A percentile compares a stretch with the other conserved stretches of the same genome.
These are phyloP conservation scores for Chamaenerion angustifolium DNA, from an alignment of 345 rosid genomes.

Conservation along the genomic window DNA sequence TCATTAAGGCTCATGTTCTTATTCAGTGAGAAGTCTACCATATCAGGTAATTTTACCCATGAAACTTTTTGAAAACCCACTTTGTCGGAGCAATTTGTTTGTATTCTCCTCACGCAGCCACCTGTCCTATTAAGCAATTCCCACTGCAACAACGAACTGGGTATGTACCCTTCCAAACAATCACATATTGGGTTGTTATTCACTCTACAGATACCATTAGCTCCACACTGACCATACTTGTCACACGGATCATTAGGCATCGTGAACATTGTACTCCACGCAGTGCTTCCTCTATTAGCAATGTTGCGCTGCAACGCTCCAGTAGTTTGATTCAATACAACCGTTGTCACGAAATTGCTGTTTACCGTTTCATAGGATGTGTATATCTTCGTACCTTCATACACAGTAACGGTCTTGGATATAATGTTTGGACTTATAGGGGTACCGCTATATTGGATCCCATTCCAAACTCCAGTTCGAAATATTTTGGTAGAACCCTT, in stretches of 20 bases:
- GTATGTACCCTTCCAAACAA: conserved; percentile 26
- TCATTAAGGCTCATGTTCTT: conserved; percentile 8
- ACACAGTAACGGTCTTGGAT: conserved; percentile 7
- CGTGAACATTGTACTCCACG: neutral
- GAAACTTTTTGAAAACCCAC: conserved; percentile 19
- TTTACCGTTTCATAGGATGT: conserved; percentile 11
- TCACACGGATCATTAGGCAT: conserved; percentile 1
- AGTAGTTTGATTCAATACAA: neutral
- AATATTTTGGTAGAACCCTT: neutral
- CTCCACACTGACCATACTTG: conserved; percentile 1
- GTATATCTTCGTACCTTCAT: conserved; percentile 6
- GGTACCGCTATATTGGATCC: conserved; percentile 15
- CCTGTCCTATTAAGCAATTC: conserved; percentile 15
- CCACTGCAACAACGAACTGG: conserved; percentile 19
- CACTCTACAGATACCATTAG: conserved; percentile 3
- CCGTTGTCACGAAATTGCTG: neutral
- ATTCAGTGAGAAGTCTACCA: conserved; percentile 9
- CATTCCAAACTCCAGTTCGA: conserved; percentile 29
- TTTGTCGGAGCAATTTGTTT: conserved; percentile 12
- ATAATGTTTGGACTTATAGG: conserved; percentile 8
- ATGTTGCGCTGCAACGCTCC: neutral
- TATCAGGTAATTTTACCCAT: conserved; percentile 26
- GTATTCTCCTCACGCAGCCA: conserved; percentile 26
- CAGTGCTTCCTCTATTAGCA: neutral
- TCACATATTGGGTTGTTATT: neutral